Conservation (phyloP, 352 stramenopile species). For the Phytophthora chlamydospora region DNA sequence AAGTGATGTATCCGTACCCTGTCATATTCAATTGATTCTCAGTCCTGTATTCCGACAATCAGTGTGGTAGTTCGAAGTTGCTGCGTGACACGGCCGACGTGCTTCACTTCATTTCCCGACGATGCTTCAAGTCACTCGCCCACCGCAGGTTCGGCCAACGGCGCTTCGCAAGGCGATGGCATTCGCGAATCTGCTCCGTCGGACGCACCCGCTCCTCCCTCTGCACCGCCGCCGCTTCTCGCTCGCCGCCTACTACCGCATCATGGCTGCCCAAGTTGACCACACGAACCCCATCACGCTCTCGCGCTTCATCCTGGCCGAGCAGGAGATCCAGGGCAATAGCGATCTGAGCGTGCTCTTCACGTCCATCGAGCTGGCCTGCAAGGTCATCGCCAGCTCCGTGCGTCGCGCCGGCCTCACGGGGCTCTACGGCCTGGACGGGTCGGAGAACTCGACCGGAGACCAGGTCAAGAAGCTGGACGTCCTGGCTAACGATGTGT, state of each 20-base stretch:
- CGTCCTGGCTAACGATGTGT: slow-evolving; percentile 98
- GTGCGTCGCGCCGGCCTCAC: slow-evolving; percentile 95
- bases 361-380: slow-evolving; percentile 95
- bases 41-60: not conserved
- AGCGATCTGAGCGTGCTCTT: slow-evolving; percentile 95
- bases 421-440: slow-evolving; percentile 95
- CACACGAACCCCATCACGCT: slow-evolving; percentile 93
- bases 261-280: slow-evolving; percentile 53
- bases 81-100: slow-evolving; percentile 38
- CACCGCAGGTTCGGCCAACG: not conserved
- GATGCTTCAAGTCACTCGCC: slow-evolving; percentile 29
- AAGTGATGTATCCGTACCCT: not conserved
- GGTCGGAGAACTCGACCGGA: slow-evolving; percentile 96
- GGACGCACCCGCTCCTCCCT: slow-evolving; percentile 12
- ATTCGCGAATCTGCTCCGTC: slow-evolving; percentile 35
- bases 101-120: slow-evolving; percentile 13
- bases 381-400: slow-evolving; percentile 97
- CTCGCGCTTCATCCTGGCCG: slow-evolving; percentile 93
- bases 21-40: not conserved
- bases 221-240: not conserved
- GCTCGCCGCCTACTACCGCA: slow-evolving; percentile 7
- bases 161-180: not conserved
- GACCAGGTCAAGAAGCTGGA: slow-evolving; percentile 99
- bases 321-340: slow-evolving; percentile 94
- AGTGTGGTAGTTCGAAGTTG: not conserved